Conservation (phyloP, 1,284 basidiomycete species). For the Abortiporus biennis region DNA sequence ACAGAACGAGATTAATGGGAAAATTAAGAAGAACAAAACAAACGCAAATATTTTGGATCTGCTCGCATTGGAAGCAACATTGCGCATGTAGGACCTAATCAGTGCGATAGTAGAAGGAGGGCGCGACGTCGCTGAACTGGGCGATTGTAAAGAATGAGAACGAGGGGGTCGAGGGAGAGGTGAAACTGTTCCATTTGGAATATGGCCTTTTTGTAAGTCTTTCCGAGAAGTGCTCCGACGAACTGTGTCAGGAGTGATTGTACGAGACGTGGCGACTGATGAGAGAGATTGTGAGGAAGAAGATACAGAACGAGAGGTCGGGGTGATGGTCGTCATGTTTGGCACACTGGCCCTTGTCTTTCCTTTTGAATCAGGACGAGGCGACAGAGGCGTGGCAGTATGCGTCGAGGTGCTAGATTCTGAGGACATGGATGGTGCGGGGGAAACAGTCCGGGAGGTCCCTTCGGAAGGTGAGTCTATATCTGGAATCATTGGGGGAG, state of each 20-base stretch:
- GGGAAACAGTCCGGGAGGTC: constrained; percentile 32
- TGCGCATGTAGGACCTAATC: constrained; percentile 20
- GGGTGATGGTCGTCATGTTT: constrained; percentile 16
- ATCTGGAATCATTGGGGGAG: constrained; percentile 9
- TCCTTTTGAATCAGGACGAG: constrained; percentile 13
- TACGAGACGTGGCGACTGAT: constrained; percentile 23
- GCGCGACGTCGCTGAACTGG: constrained; percentile 9
- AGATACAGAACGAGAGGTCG: constrained; percentile 14
- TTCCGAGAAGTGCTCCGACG: constrained; percentile 9
- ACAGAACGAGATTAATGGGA: constrained; percentile 56
- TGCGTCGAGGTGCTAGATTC: constrained; percentile 22
- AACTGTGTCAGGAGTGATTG: constrained; percentile 17
- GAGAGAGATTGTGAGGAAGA: constrained; percentile 22
- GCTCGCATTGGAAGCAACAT: constrained; percentile 13
- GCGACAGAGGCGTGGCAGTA: constrained; percentile 27
- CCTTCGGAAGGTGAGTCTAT: constrained; percentile 14
- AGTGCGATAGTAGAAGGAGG: constrained; percentile 22
- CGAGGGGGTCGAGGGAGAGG: constrained; percentile 14
- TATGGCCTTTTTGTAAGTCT: constrained; percentile 6
- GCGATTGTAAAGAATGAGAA: constrained; percentile 12
- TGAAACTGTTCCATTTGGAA: constrained; percentile 8
- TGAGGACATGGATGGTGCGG: constrained; percentile 35
- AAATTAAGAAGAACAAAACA: constrained; percentile 48
- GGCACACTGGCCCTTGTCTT: constrained; percentile 8
- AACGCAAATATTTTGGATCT: constrained; percentile 39